phyloP scores from a whole-genome alignment of 2,329 filamentous ascomycete species.

The Pseudonectria buxi region DNA sequence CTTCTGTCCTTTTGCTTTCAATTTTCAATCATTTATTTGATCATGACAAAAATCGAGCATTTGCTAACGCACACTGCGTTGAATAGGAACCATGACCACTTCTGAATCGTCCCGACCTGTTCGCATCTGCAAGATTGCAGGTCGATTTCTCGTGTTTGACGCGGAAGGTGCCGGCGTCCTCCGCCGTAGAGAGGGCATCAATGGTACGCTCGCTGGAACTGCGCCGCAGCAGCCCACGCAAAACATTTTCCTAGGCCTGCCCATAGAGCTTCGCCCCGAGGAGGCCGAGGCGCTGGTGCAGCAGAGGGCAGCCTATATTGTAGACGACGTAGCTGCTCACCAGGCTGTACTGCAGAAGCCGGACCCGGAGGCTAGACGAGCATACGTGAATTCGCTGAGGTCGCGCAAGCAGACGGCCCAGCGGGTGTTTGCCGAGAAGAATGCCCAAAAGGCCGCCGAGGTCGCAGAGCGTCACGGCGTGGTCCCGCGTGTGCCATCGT shows the following conservation, averaged over 20 bases:
- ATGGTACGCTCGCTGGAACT: constrained; percentile 77
- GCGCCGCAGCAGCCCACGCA: constrained; percentile 90
- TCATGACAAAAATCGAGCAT: constrained; percentile 3
- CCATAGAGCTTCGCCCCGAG: constrained; percentile 83
- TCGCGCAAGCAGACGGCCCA: constrained; percentile 36
- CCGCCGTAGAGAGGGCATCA: constrained; percentile 74
- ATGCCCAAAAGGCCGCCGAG: constrained; percentile 28
- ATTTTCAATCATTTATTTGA: constrained; percentile 5
- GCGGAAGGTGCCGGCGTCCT: constrained; percentile 71
- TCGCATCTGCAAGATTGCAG: constrained; percentile 72
- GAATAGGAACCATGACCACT: constrained; percentile 16
- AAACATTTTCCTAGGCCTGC: constrained; percentile 86
- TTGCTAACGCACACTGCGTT: constrained; percentile 13
- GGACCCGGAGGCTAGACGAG: constrained; percentile 48
- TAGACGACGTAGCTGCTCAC: constrained; percentile 73
- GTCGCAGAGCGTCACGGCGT: constrained; percentile 15
- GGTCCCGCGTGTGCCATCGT: constrained; percentile 1
- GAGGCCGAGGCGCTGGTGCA: constrained; percentile 78
- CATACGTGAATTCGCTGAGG: constrained; percentile 56
- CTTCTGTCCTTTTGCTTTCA: constrained; percentile 10
- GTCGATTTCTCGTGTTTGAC: constrained; percentile 85
- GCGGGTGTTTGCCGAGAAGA: constrained; percentile 33
- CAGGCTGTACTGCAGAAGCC: constrained; percentile 53
- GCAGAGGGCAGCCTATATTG: constrained; percentile 67
- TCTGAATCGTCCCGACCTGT: constrained; percentile 39